Conservation (phyloP, 352 stramenopile genomes). For the Bremia lactucae region DNA sequence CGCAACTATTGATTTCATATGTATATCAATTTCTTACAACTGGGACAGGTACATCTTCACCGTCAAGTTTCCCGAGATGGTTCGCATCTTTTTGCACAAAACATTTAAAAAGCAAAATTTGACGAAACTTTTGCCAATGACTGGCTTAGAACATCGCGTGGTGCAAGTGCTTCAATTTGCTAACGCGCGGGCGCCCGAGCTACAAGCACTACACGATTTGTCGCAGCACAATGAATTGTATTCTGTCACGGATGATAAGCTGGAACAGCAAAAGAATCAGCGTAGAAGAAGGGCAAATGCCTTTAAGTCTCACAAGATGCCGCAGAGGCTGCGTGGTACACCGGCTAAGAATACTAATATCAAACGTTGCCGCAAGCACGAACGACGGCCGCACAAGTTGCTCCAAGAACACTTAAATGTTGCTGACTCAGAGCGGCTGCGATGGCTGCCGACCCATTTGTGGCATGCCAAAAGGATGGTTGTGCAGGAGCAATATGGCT, state of each 20-base stretch:
- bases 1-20: neutral
- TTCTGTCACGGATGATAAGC: constrained; percentile 28
- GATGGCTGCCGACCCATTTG: constrained; percentile 54
- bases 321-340: constrained; percentile 34
- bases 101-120: no score
- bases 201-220: constrained; percentile 59
- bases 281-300: constrained; percentile 63
- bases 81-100: no score
- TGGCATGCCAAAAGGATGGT: constrained; percentile 75
- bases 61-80: no score
- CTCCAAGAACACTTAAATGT: constrained; percentile 4
- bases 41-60: no score
- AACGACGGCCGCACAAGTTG: constrained; percentile 42
- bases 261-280: constrained; percentile 44
- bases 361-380: constrained; percentile 46
- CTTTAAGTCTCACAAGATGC: constrained; percentile 67
- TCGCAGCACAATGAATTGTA: constrained; percentile 22
- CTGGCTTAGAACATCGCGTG: constrained; percentile 43
- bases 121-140: no score
- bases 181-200: constrained; percentile 51
- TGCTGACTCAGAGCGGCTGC: constrained; percentile 6
- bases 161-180: constrained; percentile 77
- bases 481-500: constrained; percentile 42
- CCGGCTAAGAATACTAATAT: neutral
- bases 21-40: no score